Evolutionary conservation across 1,284 basidiomycete species (phyloP), one percentile per base, ranked within the genome.

Genomic region (Ustilago xerochloae): DNA sequence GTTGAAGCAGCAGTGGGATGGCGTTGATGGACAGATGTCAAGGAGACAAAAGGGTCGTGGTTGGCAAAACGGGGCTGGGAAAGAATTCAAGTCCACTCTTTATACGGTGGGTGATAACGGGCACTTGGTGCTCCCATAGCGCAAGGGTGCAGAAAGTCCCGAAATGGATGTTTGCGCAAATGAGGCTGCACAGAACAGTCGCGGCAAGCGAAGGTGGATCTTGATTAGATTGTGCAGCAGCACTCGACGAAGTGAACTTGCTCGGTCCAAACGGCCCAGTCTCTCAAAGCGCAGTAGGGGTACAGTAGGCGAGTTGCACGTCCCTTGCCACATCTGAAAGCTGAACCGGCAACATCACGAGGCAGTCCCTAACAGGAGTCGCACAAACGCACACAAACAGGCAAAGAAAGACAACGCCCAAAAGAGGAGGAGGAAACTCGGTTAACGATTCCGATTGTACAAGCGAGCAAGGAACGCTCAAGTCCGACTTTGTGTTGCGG

Each of bases 381-480:
- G n/a, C n/a, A n/a, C n/a, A n/a, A n/a, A n/a, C n/a, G n/a, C 33
- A 16, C 33, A 35, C 33, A 35, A 35, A 47, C 22, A 29, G 28
- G 24, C 46, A 50, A 22, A 49, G 20, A 3, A 20, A 57, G 45
- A 41, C n/a, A n/a, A n/a, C n/a, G n/a, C n/a, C n/a, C n/a, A n/a
- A n/a, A 32, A 33, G 16, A 20, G 10, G 32, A 51, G 16, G 30
- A 10, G 18, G 18, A 26, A 46, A 51, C 61, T 69, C 61, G 60
- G 52, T 41, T 63, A 69, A 5, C 16, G 26, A 33, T n/a, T 33
- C 29, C 13, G 20, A n/a, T n/a, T 24, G 9, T 45, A 24, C 51
- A 59, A 69, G 66, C 59, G 59, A 68, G 60, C 60, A 41, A 59
- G 61, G 61, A 63, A 60, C 60, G 41, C 47, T 50, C 46, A 39